Base-by-base conservation (phyloP, 176 grass and related monocot genomes). In the Aegilops bicornis region DNA sequence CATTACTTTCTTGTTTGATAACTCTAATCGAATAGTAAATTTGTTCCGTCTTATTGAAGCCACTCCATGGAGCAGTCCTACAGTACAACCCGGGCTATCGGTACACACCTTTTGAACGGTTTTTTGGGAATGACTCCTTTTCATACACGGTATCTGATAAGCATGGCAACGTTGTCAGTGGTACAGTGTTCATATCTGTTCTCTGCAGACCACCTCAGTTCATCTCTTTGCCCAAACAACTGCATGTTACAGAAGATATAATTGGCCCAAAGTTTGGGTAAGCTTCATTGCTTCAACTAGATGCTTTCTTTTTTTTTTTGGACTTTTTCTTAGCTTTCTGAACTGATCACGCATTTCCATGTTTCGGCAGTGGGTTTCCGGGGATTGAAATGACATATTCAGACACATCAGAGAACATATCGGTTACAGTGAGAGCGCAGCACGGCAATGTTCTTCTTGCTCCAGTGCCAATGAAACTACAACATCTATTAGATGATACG, bases 141-240 rank as follows among this genome's bases (percentile, higher is more conserved):
- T 81, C 88, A 27, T 98, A 98, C 83, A 95, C 87, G 54, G 68
- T 95, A 84, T 83, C 23, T 48, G 93, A 95, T 52, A 76, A 27
- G 15, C 75, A 93, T 87, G 81, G 82, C 63, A 98, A 92, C 78
- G 40, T 71, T 66, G 73, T 70, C 72, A 85, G 83, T 74, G 91
- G 80, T 54, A 83, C 42, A 24, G 91, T 89, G 30, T 92, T 89
- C 48, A 88, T 98, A 74, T 92, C 37, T 87, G 91, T 98, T 83
- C 86, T 91, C 5, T 95, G 89, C 87, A 93, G 81, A 86, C 95
- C 95, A 75, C 95, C 95, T 83, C 91, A 92, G 30, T 95, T 98
- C 76, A 77, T 86, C 71, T 98, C 95, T 85, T 72, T 98, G 77
- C 93, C 95, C 10, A 62, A 64, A 45, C 73, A 84, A 31, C 85